phyloP scores from a whole-genome alignment of 1,284 basidiomycete species.

The Moniliophthora roreri region DNA sequence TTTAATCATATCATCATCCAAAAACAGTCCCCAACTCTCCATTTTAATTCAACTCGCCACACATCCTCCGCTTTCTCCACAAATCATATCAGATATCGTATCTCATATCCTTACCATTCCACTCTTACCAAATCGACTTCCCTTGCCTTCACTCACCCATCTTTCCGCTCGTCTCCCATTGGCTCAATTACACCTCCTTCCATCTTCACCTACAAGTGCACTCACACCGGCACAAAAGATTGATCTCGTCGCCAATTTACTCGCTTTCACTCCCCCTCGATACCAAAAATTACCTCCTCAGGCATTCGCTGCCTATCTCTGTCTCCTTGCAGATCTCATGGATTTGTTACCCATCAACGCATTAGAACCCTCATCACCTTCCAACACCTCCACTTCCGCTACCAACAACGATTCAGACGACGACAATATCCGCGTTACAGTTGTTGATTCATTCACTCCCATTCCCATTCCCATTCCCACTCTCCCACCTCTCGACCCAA shows the following conservation, averaged over 20 bases:
- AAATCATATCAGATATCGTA: constrained; percentile 38
- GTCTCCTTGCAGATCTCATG: constrained; percentile 69
- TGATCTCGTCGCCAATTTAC: constrained; percentile 13
- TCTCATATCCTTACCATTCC: constrained; percentile 59
- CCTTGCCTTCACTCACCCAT: constrained; percentile 46
- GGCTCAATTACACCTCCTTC: constrained; percentile 25
- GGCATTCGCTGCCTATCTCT: constrained; percentile 37
- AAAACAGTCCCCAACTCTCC: too few relatives aligned
- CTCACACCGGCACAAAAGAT: constrained; percentile 7
- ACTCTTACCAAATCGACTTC: constrained; percentile 67
- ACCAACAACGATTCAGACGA: constrained; percentile 37
- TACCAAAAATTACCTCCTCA: constrained; percentile 12
- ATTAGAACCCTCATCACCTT: too few relatives aligned
- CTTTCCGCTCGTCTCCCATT: constrained; percentile 40
- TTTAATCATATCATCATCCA: too few relatives aligned
- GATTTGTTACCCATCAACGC: constrained; percentile 50
- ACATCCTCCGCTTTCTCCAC: constrained; percentile 33
- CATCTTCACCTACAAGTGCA: neutral
- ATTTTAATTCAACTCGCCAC: constrained; percentile 41
- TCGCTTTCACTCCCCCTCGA: constrained; percentile 15
- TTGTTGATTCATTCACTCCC: constrained; percentile 43
- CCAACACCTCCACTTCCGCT: constrained; percentile 32
- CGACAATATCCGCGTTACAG: constrained; percentile 28
- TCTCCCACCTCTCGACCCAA: constrained; percentile 48
- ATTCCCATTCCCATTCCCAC: constrained; percentile 16